phyloP scores from a whole-genome alignment of 177 flowering plant genomes.

The Vitis hybrid region DNA sequence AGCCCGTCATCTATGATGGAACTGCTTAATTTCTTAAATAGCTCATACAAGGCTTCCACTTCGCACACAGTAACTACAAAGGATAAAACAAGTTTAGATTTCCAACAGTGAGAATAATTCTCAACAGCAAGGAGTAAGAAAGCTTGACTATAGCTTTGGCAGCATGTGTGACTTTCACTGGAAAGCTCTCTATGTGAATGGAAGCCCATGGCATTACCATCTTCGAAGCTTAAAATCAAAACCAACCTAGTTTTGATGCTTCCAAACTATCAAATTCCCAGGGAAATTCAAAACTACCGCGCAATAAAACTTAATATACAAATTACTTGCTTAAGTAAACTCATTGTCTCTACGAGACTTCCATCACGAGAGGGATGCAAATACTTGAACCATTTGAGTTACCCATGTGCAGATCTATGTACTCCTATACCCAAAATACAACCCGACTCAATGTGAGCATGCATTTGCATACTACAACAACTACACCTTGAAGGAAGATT shows the following conservation, averaged over 20 bases:
- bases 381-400: neutral
- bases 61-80: slow-evolving; percentile 58
- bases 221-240: neutral
- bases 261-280: neutral
- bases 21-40: slow-evolving; percentile 62
- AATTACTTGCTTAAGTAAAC: neutral
- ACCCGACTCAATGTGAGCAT: neutral
- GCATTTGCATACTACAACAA: neutral
- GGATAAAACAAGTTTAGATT: neutral
- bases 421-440: neutral
- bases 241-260: neutral
- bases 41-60: slow-evolving; percentile 60
- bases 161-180: no score
- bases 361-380: no score
- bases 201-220: neutral
- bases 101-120: neutral
- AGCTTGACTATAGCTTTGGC: no score
- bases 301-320: neutral
- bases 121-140: no score
- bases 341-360: no score
- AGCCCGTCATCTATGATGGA: slow-evolving; percentile 60
- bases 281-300: neutral
- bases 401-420: neutral
- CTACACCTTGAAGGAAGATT: no score
- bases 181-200: no score